phyloP scores from a whole-genome alignment of 148 eudicot genomes.

The Rhododendron molle region DNA sequence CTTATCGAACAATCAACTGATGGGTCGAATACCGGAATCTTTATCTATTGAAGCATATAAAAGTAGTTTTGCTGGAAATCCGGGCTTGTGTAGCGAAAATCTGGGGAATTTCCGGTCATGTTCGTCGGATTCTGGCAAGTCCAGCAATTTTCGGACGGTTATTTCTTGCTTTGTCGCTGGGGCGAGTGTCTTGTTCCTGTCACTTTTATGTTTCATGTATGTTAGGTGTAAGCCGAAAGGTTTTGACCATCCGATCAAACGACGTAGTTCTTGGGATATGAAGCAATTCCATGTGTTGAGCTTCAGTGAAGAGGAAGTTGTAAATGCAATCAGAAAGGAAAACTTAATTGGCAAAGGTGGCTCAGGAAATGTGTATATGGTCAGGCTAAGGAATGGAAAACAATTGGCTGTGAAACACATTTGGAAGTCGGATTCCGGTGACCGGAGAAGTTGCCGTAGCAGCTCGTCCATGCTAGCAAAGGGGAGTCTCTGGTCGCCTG shows the following conservation, averaged over 20 bases:
- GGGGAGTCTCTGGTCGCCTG: conserved; percentile 13
- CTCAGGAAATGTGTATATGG: conserved; percentile 31
- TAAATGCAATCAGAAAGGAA: conserved; percentile 25
- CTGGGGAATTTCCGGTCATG: conserved; percentile 20
- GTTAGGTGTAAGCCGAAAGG: conserved; percentile 14
- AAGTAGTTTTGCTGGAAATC: conserved; percentile 28
- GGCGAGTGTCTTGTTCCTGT: conserved; percentile 10
- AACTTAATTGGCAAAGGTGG: conserved; percentile 42
- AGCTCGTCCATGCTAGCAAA: conserved; percentile 26
- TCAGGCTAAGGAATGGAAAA: conserved; percentile 21
- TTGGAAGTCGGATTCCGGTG: conserved; percentile 24
- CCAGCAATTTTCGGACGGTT: neutral
- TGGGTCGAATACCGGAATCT: conserved; percentile 31
- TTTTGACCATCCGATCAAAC: conserved; percentile 4
- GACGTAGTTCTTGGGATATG: conserved; percentile 29
- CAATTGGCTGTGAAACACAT: conserved; percentile 39
- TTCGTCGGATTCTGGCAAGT: conserved; percentile 15
- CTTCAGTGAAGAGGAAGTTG: conserved; percentile 29
- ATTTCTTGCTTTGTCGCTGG: conserved; percentile 24
- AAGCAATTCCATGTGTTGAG: conserved; percentile 31
- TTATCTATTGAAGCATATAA: conserved; percentile 17
- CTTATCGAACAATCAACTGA: conserved; percentile 30
- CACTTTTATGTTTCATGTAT: conserved; percentile 19
- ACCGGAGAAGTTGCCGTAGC: conserved; percentile 17
- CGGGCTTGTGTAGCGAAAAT: conserved; percentile 25